Base-by-base conservation (phyloP, 768 basidiomycete genomes). In the Tephrocybe sp. region DNA sequence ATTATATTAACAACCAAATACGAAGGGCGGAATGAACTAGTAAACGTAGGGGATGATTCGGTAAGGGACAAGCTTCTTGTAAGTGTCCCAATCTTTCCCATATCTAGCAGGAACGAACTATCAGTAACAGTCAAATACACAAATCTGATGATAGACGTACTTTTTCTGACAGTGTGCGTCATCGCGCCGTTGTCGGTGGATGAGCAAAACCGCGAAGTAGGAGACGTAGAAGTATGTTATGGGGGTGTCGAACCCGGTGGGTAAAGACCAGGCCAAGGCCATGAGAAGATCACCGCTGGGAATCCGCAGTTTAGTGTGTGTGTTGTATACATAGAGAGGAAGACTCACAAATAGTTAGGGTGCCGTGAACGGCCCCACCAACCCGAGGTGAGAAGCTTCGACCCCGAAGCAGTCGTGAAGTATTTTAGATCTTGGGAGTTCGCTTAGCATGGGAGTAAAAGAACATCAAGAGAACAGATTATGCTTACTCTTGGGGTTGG, bases 331-430 rank as follows among this genome's bases (percentile, higher is more conserved):
- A 34, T 20, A 25, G 7, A 23, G 34, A 32, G 15, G 50, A n/a
- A 32, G 42, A 69, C 82, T 49, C 57, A 88, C 88, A 92, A 64
- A 68, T 95, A 95, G 61, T 95, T 94, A 1, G 97, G 97, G 68
- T 99, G 97, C 34, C 91, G 81, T 0, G 90, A 95, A 44, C 79
- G 69, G 8, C 95, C 96, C 97, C 97, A 99, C 97, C 97, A 98
- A 6, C 97, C 97, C 3, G 90, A 91, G 24, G 85, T 96, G 23
- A 99, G 79, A 28, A 99, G 77, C 67, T 93, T 97, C 2, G 91
- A 86, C 12, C 97, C 97, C 15, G 83, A 80, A 56, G 84, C 80
- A 1, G 97, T 98, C 36, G 53, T 50, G 32, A 60, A 51, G 30
- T 50, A 59, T 34, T 51, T 44, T 14, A 65, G 33, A 40, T 60